Evolutionary conservation across 257 asterid genomes (phyloP).

Genomic region (Rubia yunnanensis): DNA sequence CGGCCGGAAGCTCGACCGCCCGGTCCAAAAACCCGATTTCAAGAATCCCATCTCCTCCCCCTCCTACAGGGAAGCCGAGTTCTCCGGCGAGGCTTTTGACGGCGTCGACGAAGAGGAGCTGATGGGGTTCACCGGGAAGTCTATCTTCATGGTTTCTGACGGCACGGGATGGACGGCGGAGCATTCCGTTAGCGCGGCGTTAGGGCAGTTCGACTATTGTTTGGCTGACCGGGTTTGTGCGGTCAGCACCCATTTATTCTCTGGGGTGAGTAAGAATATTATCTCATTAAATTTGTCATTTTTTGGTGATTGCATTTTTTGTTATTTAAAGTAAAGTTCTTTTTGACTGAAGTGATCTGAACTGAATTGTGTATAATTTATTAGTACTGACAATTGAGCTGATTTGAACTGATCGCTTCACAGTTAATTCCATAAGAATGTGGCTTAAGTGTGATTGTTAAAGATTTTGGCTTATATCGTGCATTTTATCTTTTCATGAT

Average conservation of each 20-base stretch:
- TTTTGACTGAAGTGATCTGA: too few relatives aligned
- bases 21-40: constrained; percentile 11
- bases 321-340: too few relatives aligned
- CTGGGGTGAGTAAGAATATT: constrained; percentile 61
- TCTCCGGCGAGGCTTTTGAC: constrained; percentile 3
- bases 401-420: not conserved
- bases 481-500: too few relatives aligned
- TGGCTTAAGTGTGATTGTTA: too few relatives aligned
- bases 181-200: constrained; percentile 80
- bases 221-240: constrained; percentile 80
- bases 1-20: constrained; percentile 62
- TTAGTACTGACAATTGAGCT: too few relatives aligned
- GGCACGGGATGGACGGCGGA: constrained; percentile 99
- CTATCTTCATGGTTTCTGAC: constrained; percentile 83
- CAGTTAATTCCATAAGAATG: too few relatives aligned
- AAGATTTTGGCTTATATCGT: too few relatives aligned
- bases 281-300: not conserved
- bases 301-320: not conserved
- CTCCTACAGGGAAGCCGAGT: constrained; percentile 4
- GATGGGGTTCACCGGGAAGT: constrained; percentile 25
- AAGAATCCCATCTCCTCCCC: not conserved
- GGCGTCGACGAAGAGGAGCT: constrained; percentile 2
- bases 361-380: too few relatives aligned
- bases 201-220: constrained; percentile 91
- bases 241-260: constrained; percentile 78